Evolutionary conservation across 2,329 filamentous ascomycete species (phyloP).

Genomic region (Pseudogymnoascus sp.): DNA sequence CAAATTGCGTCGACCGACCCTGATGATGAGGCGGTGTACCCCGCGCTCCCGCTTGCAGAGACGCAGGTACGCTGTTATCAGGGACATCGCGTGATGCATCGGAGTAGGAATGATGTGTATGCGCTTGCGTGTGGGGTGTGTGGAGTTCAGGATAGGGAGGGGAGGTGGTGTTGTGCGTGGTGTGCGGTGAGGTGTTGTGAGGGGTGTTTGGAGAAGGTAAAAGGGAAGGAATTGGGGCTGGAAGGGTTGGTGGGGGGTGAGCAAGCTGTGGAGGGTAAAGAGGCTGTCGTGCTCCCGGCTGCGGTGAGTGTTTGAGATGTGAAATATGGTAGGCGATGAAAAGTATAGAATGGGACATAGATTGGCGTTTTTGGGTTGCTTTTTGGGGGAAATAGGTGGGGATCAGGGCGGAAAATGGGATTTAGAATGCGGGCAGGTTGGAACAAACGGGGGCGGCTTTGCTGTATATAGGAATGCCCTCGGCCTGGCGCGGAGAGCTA

Average conservation of each 20-base stretch:
- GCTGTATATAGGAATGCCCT: conserved; percentile 4
- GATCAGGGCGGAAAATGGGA: too few relatives aligned
- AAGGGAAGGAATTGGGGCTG: background rate
- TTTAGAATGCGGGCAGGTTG: background rate
- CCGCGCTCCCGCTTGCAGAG: background rate
- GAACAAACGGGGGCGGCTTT: background rate
- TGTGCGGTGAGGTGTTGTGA: conserved; percentile 27
- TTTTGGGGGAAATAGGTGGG: background rate
- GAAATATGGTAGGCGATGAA: background rate
- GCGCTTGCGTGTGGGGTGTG: conserved; percentile 28
- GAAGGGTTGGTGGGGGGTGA: background rate
- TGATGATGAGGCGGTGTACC: background rate
- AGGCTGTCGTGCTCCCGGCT: background rate
- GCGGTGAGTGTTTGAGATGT: background rate
- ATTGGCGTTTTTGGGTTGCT: background rate
- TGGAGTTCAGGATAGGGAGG: conserved; percentile 22
- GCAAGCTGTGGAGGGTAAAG: background rate
- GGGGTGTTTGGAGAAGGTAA: conserved; percentile 22
- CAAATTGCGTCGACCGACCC: background rate
- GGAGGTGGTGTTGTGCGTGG: conserved; percentile 27
- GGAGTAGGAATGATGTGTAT: conserved; percentile 22
- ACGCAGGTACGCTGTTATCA: conserved; percentile 27
- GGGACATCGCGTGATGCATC: conserved; percentile 25
- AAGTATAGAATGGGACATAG: background rate
- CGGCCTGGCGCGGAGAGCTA: conserved; percentile 1